A percentile compares a stretch with the other conserved stretches of the same genome.
phyloP scores from a whole-genome alignment of 805 yeast species.

The Cyberlindnera mycetangii region DNA sequence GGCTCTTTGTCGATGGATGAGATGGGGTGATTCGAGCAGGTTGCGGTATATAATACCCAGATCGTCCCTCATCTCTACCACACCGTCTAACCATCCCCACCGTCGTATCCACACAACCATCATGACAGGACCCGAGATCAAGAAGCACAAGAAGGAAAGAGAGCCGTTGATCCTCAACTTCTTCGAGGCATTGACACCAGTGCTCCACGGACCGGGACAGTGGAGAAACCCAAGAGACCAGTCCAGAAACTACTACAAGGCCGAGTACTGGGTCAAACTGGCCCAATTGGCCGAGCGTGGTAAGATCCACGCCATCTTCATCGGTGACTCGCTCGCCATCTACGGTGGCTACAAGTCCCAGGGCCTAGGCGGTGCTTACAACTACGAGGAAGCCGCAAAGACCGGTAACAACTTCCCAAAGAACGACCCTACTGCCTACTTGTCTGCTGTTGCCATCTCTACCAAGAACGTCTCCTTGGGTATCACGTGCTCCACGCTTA shows the following conservation, averaged over 20 bases:
- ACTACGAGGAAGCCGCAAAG: conserved; percentile 35
- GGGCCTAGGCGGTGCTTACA: conserved; percentile 33
- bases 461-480: conserved; percentile 42
- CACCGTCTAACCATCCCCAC: no score
- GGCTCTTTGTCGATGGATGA: not conserved
- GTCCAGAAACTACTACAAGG: conserved; percentile 23
- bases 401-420: conserved; percentile 36
- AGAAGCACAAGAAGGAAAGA: conserved; percentile 17
- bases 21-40: not conserved
- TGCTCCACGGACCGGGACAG: conserved; percentile 28
- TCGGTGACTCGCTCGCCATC: conserved; percentile 41
- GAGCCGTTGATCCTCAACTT: conserved; percentile 25
- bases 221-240: conserved; percentile 29
- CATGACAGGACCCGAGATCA: conserved; percentile 14
- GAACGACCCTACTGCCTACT: conserved; percentile 38
- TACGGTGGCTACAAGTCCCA: conserved; percentile 37
- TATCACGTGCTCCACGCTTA: conserved; percentile 42
- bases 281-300: conserved; percentile 41
- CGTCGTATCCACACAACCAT: no score
- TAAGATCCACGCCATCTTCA: conserved; percentile 37
- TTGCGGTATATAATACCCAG: not conserved
- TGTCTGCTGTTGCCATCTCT: conserved; percentile 41
- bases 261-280: conserved; percentile 39
- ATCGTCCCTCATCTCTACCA: not conserved
- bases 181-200: conserved; percentile 27